Percentiles rank a stretch among this genome's conserved stretches.
Evolutionary conservation across 2,329 filamentous ascomycete species (phyloP).

Genomic region (Ophiostoma tasmaniense): DNA sequence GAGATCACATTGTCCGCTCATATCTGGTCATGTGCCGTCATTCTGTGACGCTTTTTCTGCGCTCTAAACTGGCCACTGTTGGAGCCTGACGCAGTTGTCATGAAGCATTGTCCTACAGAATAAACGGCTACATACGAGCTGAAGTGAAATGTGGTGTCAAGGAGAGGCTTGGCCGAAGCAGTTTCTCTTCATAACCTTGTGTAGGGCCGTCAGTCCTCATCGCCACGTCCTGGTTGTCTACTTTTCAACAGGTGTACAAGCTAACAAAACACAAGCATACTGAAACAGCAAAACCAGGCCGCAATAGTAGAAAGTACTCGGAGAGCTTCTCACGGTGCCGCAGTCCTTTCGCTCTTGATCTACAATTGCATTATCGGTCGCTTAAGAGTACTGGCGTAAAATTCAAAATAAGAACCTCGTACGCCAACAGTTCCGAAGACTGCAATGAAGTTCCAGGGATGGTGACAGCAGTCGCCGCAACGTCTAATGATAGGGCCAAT

Average conservation of each 20-base stretch:
- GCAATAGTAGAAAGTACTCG: no score
- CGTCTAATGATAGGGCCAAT: no score
- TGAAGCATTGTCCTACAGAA: neutral
- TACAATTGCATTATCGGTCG: neutral
- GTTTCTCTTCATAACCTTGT: no score
- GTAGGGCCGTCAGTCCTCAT: neutral
- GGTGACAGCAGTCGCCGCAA: neutral
- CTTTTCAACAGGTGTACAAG: neutral
- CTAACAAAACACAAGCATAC: neutral
- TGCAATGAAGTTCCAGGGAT: neutral
- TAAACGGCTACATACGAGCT: neutral
- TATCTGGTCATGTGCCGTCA: neutral
- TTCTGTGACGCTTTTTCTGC: no score
- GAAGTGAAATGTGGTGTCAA: neutral
- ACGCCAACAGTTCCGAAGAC: neutral
- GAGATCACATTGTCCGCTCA: neutral
- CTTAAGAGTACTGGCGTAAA: neutral
- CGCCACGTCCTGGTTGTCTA: neutral
- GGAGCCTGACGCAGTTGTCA: neutral
- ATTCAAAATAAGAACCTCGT: neutral
- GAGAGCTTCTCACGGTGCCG: no score
- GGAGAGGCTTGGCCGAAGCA: no score
- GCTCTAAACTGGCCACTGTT: no score
- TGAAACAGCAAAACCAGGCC: no score
- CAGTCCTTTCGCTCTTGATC: neutral